Evolutionary conservation across 1,284 basidiomycete species (phyloP).

Genomic region (Vanrija pseudolonga): DNA sequence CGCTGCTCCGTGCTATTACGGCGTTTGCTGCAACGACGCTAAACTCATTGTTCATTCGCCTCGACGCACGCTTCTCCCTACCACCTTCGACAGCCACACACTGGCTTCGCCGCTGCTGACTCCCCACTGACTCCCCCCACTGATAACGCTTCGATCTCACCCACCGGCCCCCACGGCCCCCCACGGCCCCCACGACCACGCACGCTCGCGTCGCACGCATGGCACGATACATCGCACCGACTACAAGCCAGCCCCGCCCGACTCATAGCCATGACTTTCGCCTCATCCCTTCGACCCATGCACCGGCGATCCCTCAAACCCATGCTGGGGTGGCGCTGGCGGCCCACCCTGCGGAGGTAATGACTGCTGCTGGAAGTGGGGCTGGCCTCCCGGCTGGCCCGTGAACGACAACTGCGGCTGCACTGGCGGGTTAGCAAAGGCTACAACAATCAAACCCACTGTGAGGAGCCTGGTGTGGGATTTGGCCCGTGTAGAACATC

Average conservation of each 20-base stretch:
- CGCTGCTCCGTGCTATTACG: too few relatives aligned
- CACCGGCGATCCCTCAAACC: conserved; percentile 8
- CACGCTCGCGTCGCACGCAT: neutral
- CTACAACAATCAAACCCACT: conserved; percentile 21
- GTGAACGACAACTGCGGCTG: conserved; percentile 16
- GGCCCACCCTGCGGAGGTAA: conserved; percentile 7
- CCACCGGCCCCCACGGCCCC: neutral
- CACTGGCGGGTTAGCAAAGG: conserved; percentile 4
- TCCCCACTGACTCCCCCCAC: too few relatives aligned
- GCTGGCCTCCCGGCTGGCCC: conserved; percentile 19
- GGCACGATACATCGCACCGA: too few relatives aligned
- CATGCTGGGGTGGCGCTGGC: neutral
- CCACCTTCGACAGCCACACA: too few relatives aligned
- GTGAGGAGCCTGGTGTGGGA: conserved; percentile 41
- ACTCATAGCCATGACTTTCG: neutral
- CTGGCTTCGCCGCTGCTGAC: neutral
- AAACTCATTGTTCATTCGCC: too few relatives aligned
- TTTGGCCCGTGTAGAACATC: conserved; percentile 26
- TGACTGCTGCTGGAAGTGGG: conserved; percentile 22
- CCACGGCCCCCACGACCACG: neutral
- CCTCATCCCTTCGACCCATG: neutral
- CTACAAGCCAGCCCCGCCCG: too few relatives aligned
- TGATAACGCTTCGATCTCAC: neutral
- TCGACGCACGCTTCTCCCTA: too few relatives aligned
- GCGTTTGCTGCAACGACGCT: too few relatives aligned